phyloP scores from a whole-genome alignment of 2,329 filamentous ascomycete genomes.

The Escovopsis sp. region DNA sequence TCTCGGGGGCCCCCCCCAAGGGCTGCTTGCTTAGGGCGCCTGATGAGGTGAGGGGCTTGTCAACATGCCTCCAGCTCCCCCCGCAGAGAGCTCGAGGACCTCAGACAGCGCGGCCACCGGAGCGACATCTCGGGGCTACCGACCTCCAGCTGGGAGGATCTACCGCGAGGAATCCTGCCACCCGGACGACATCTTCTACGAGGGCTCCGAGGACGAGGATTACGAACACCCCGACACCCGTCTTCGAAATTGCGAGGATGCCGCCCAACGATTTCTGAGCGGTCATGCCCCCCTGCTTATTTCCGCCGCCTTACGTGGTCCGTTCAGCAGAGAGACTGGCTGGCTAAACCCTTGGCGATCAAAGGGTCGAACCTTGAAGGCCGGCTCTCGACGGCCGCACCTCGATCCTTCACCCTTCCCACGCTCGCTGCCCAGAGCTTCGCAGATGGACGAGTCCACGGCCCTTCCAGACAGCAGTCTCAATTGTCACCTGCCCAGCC shows the following conservation, averaged over 20 bases:
- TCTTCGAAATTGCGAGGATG: conserved; percentile 39
- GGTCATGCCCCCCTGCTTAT: conserved; percentile 41
- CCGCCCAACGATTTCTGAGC: conserved; percentile 41
- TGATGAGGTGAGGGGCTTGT: neutral
- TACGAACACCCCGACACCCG: conserved; percentile 31
- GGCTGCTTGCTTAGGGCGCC: neutral
- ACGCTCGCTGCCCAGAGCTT: neutral
- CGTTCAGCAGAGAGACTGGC: conserved; percentile 30
- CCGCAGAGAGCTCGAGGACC: neutral
- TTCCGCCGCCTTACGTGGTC: conserved; percentile 45
- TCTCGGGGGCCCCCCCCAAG: no score
- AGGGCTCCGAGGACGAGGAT: conserved; percentile 42
- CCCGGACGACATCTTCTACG: conserved; percentile 33
- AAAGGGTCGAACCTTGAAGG: conserved; percentile 10
- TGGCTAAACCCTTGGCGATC: conserved; percentile 22
- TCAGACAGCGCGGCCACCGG: conserved; percentile 5
- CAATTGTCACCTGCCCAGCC: conserved; percentile 27
- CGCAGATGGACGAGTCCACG: neutral
- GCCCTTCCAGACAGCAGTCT: conserved; percentile 1
- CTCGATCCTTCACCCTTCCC: neutral
- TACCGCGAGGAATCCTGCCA: conserved; percentile 29
- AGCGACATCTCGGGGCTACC: conserved; percentile 11
- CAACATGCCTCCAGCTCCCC: neutral
- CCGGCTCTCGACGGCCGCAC: neutral
- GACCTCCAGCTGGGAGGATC: conserved; percentile 22